Conservation (phyloP, 2,329 filamentous ascomycete species). For the Emydomyces testavorans region DNA sequence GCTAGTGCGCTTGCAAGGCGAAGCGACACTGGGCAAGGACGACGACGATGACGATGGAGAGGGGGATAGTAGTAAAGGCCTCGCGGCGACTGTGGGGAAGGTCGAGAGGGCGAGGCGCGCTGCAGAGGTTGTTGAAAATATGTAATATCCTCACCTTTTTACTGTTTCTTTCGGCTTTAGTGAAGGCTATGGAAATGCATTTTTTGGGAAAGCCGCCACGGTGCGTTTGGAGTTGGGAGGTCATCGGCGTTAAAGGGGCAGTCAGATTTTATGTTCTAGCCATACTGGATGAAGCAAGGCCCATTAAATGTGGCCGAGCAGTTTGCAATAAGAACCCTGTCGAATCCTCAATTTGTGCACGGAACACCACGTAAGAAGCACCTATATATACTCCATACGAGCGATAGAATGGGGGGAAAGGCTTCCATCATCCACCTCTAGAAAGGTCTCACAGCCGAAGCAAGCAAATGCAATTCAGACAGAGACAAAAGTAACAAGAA, state of each 20-base stretch:
- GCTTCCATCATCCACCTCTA: not conserved
- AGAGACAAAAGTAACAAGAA: not conserved
- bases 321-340: no score
- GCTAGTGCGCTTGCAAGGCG: conserved; percentile 31
- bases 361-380: not conserved
- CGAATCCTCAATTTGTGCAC: no score
- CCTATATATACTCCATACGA: conserved; percentile 1
- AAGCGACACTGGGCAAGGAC: conserved; percentile 19
- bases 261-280: not conserved
- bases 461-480: not conserved
- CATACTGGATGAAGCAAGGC: not conserved
- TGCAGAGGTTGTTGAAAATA: conserved; percentile 38
- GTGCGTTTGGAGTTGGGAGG: conserved; percentile 3
- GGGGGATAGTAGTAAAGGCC: conserved; percentile 23
- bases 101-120: conserved; percentile 36
- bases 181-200: not conserved
- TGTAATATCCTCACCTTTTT: conserved; percentile 29
- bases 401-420: not conserved
- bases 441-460: not conserved
- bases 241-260: not conserved
- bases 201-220: not conserved
- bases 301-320: not conserved
- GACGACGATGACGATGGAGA: conserved; percentile 17
- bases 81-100: conserved; percentile 38
- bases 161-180: not conserved